Base-by-base conservation (phyloP, 2,329 filamentous ascomycete genomes). In the Dothiorella sarmentorum region DNA sequence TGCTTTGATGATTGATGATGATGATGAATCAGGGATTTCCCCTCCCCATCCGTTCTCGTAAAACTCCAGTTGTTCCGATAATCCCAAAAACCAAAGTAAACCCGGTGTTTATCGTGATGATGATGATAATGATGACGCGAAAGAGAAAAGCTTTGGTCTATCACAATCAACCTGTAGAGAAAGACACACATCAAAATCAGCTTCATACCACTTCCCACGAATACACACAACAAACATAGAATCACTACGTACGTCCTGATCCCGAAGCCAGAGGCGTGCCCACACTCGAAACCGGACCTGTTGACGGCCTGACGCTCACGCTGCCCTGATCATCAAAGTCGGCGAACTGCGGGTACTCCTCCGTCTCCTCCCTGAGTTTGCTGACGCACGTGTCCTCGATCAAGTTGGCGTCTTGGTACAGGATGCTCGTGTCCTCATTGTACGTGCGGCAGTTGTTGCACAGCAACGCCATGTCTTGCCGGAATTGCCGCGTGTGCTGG, bases 401-500 rank as follows among this genome's bases (percentile, higher is more conserved):
- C 57, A 88, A 81, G 73, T 92, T 92, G 51, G 93, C 93, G 79
- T 99, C 94, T 68, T 90, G 84, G 76, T 92, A 97, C 56, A 99
- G 82, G 67, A 95, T 80, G 73, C 92, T 97, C 60, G 88, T 89
- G 70, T 97, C 94, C 75, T 99, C 95, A 69, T 99, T 99, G 80
- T 96, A 99, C 2, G 89, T 94, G 72, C 91, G 85, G 64, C 93
- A 96, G 73, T 99, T 99, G 70, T 83, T 85, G 72, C 92, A 94
- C 74, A 99, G 83, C 63, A 93, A 77, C 52, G 86, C 84, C 62
- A 99, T 86, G 69, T 99, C 95, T 64, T 84, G 85, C 58, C 85
- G 83, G 81, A 99, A 85, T 66, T 92, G 90, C 69, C 84, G 85
- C 61, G 97, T 76, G 68, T 83, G 88, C 65, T 84, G 85, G 74